Base-by-base conservation (phyloP, 2,329 filamentous ascomycete genomes). In the Colletotrichum brevisporum region DNA sequence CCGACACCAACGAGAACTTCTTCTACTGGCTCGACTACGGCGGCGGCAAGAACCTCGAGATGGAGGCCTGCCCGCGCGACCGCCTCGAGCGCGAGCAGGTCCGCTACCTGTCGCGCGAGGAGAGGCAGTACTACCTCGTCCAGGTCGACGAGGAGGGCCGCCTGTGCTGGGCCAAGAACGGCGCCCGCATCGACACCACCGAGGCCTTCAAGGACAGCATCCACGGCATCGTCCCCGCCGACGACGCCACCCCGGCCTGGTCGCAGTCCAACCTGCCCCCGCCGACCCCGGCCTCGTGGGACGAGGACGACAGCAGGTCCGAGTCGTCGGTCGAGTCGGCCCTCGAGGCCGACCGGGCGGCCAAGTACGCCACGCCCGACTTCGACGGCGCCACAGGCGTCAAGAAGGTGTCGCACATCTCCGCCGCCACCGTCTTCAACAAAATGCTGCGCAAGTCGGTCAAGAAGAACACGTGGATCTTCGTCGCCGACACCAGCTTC, bases 21-120 rank as follows among this genome's bases (percentile, higher is more conserved):
- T 97, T 97, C 78, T 95, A 94, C 81, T 97, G 95, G 94, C 84
- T 97, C 1, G 95, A 98, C 77, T 85, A 92, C 67, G 95, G 95
- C 5, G 91, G 91, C 56, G 95, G 95, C 0, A 89, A 84, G 73
- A 79, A 87, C 47, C 77, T 96, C 51, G 91, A 95, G 71, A 82
- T 95, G 13, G 86, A 89, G 4, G 86, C 88, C 0, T 94, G 94
- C 71, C 91, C 94, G 1, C 86, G 95, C 43, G 91, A 93, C 68
- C 85, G 89, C 15, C 83, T 97, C 6, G 93, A 96, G 59, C 86
- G 88, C 26, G 93, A 97, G 78, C 90, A 91, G 74, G 93, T 97
- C 2, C 88, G 95, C 18, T 98, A 97, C 77, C 83, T 98, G 24
- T 94, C 91, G 6, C 86, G 91, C 2, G 94, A 97, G 77, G 94